These are phyloP conservation scores for Trypanosomatidae sp. DNA, from an alignment of 208 protist species.

Conservation along the genomic window DNA sequence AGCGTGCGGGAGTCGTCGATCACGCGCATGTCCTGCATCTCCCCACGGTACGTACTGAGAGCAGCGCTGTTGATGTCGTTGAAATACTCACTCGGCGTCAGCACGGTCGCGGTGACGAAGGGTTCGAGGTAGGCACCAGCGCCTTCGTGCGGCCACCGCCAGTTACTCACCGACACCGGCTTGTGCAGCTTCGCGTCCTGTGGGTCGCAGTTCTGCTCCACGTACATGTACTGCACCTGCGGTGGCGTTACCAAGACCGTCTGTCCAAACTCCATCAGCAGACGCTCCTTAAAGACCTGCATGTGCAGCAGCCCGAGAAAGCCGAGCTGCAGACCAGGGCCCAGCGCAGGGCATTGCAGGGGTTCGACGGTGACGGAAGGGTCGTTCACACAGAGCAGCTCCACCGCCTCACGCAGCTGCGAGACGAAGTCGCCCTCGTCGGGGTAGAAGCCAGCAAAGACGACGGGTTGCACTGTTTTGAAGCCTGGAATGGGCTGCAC, in stretches of 20 bases:
- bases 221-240: conserved; percentile 92
- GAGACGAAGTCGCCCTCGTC: conserved; percentile 87
- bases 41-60: conserved; percentile 60
- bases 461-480: conserved; percentile 83
- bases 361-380: conserved; percentile 85
- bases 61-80: conserved; percentile 83
- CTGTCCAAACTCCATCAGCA: conserved; percentile 93
- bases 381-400: conserved; percentile 95
- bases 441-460: conserved; percentile 97
- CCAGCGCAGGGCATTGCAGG: conserved; percentile 84
- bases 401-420: conserved; percentile 89
- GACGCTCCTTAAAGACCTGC: conserved; percentile 97
- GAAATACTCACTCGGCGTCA: conserved; percentile 91
- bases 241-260: conserved; percentile 94
- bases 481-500: conserved; percentile 64
- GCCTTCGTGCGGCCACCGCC: conserved; percentile 86
- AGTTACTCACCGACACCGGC: conserved; percentile 70
- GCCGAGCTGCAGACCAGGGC: conserved; percentile 94
- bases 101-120: conserved; percentile 82
- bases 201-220: conserved; percentile 33
- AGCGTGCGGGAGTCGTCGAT: conserved; percentile 74
- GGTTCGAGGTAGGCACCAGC: conserved; percentile 89
- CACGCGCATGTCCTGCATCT: conserved; percentile 69
- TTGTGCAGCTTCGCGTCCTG: conserved; percentile 30
- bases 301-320: conserved; percentile 99